A percentile compares a stretch with the other conserved stretches of the same genome.
Conservation (phyloP, 371 early-diverging fungal genomes). For the Mucor piriformis region DNA sequence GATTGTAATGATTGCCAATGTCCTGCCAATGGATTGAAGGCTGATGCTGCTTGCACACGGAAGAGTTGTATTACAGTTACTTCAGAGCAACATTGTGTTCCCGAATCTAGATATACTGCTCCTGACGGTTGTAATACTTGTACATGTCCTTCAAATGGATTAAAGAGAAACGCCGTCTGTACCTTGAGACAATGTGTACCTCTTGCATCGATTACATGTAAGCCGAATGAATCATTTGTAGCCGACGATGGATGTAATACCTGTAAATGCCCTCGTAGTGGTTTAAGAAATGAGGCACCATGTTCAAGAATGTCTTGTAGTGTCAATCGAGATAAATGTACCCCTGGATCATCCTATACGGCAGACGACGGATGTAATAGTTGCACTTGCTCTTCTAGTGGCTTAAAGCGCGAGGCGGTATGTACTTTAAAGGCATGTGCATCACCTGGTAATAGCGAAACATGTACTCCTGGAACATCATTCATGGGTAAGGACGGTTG, state of each 20-base stretch:
- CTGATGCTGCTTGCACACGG: neutral
- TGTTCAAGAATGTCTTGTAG: neutral
- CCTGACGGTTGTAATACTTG: slow-evolving; percentile 1
- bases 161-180: neutral
- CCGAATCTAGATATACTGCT: neutral
- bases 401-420: neutral
- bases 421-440: slow-evolving; percentile 1
- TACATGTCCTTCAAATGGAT: neutral
- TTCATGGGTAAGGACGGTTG: slow-evolving; percentile 3
- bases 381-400: slow-evolving; percentile 1
- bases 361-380: slow-evolving; percentile 1
- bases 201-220: neutral
- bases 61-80: neutral
- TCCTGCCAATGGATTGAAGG: neutral
- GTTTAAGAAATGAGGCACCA: neutral
- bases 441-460: neutral
- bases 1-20: neutral
- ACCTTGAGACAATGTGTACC: neutral
- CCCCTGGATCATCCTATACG: neutral
- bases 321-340: neutral
- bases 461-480: neutral
- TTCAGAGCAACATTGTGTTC: neutral
- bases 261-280: neutral
- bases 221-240: neutral
- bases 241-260: slow-evolving; percentile 7